Base-by-base conservation (phyloP, 768 basidiomycete genomes). In the Tylopilus sp. region DNA sequence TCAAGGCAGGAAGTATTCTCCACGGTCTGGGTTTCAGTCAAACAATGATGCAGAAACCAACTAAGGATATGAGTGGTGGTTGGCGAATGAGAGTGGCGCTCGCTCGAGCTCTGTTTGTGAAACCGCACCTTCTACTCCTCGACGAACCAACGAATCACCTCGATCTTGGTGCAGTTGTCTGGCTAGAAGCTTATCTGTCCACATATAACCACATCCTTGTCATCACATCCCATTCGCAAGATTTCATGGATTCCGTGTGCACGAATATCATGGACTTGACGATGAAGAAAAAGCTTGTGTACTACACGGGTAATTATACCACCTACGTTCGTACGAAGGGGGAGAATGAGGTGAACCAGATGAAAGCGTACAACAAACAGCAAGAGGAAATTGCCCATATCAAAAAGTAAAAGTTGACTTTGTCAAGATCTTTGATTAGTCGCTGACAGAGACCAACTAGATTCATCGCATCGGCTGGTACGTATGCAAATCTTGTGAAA, bases 81-180 rank as follows among this genome's bases (percentile, higher is more conserved):
- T 99, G 96, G 96, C 83, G 96, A 47, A 99, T 99, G 96, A 85
- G 96, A 69, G 96, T 99, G 50, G 89, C 96, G 14, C 87, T 99
- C 34, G 96, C 96, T 30, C 82, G 96, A 44, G 96, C 96, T 1
- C 80, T 99, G 36, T 98, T 98, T 72, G 75, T 99, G 71, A 98
- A 95, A 72, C 96, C 96, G 6, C 97, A 99, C 76, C 73, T 99
- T 24, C 79, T 98, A 30, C 77, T 99, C 30, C 85, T 99, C 60
- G 97, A 98, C 68, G 92, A 96, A 73, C 87, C 87, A 21, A 91
- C 91, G 29, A 92, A 92, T 68, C 94, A 96, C 71, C 78, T 97
- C 70, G 96, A 98, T 78, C 78, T 98, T 53, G 96, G 94, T 54
- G 96, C 96, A 38, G 96, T 98, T 57, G 97, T 98, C 52, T 99